phyloP scores from a whole-genome alignment of 805 yeast species.

The Suhomyces vadensis region DNA sequence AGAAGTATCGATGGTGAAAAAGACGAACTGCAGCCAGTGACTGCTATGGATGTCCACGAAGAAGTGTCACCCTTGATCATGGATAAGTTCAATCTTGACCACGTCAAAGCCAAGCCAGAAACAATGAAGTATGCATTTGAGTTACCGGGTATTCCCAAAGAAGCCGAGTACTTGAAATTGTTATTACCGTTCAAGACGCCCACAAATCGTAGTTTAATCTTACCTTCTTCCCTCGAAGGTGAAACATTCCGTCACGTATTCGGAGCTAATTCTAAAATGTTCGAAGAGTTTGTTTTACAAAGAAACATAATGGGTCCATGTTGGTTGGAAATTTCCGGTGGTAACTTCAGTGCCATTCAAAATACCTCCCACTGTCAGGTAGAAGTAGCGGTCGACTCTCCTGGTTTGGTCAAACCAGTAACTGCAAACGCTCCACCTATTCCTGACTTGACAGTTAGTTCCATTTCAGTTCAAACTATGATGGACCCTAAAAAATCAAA shows the following conservation, averaged over 20 bases:
- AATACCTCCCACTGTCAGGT: constrained; percentile 78
- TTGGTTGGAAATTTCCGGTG: constrained; percentile 77
- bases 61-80: constrained; percentile 71
- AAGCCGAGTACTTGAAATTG: constrained; percentile 77
- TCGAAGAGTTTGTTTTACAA: constrained; percentile 84
- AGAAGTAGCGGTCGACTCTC: constrained; percentile 61
- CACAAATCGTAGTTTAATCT: constrained; percentile 44
- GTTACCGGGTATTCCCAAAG: constrained; percentile 71
- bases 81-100: constrained; percentile 60
- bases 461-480: constrained; percentile 77
- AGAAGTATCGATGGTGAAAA: constrained; percentile 43
- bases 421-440: constrained; percentile 55
- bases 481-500: constrained; percentile 71
- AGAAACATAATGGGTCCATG: constrained; percentile 95
- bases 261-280: constrained; percentile 71
- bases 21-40: constrained; percentile 35
- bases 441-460: constrained; percentile 62
- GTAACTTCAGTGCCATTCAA: constrained; percentile 56
- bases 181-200: constrained; percentile 73
- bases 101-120: constrained; percentile 69
- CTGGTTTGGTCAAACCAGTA: constrained; percentile 50
- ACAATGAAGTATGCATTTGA: constrained; percentile 87
- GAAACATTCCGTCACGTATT: constrained; percentile 76
- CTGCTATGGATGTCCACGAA: constrained; percentile 68
- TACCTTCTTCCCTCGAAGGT: constrained; percentile 70